Evolutionary conservation across 345 rosid genomes (phyloP).

Genomic region (Fremontodendron californicum): DNA sequence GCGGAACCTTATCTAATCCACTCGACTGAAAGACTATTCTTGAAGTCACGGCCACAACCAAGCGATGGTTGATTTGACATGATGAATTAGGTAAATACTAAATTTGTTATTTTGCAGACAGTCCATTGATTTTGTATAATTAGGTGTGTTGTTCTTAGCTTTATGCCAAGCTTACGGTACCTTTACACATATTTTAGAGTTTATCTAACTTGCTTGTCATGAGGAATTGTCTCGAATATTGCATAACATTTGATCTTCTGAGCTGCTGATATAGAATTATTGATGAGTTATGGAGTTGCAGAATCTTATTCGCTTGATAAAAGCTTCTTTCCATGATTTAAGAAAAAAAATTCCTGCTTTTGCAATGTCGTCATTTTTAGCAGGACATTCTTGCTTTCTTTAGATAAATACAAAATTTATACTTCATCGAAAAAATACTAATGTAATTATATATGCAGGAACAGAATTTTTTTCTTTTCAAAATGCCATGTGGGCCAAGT

Average conservation of each 20-base stretch:
- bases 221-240: background rate
- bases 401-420: background rate
- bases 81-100: background rate
- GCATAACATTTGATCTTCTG: background rate
- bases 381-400: background rate
- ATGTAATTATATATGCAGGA: background rate
- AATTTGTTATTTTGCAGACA: background rate
- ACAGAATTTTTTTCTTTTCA: background rate
- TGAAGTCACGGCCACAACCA: slow-evolving; percentile 48
- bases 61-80: slow-evolving; percentile 9
- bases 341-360: too few species aligned
- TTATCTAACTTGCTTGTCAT: background rate
- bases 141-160: background rate
- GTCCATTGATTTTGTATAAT: background rate
- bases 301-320: background rate
- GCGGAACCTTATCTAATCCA: slow-evolving; percentile 79
- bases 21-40: slow-evolving; percentile 68
- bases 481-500: background rate
- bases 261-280: background rate
- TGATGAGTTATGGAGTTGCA: background rate
- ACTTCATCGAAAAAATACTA: background rate
- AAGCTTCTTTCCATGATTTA: background rate
- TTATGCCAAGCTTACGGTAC: background rate
- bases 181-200: background rate
- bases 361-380: too few species aligned